These are phyloP conservation scores for Debaryomyces coudertii DNA, from an alignment of 1,139 yeast species.

Conservation along the genomic window DNA sequence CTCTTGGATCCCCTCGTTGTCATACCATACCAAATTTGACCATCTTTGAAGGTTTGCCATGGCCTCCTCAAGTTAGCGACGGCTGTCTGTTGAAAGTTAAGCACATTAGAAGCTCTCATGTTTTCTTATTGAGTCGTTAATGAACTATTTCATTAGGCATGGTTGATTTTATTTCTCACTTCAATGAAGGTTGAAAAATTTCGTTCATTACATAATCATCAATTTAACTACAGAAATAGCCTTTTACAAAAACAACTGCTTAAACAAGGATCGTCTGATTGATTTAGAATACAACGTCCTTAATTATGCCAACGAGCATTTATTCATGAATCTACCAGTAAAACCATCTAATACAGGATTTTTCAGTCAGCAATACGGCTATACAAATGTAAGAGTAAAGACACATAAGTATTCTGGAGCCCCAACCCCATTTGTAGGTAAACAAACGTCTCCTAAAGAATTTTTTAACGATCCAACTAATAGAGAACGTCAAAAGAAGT, in stretches of 20 bases:
- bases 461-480: slow-evolving; percentile 37
- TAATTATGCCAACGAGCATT: background rate
- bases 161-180: slow-evolving; percentile 2
- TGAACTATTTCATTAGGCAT: background rate
- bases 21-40: slow-evolving; percentile 79
- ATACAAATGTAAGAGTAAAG: slow-evolving; percentile 31
- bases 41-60: slow-evolving; percentile 85
- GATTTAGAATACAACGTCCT: background rate
- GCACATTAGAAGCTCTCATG: slow-evolving; percentile 60
- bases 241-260: background rate
- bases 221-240: background rate
- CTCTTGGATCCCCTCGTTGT: slow-evolving; percentile 82
- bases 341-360: slow-evolving; percentile 33
- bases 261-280: background rate
- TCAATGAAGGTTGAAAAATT: slow-evolving; percentile 4
- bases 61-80: slow-evolving; percentile 69
- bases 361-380: slow-evolving; percentile 37
- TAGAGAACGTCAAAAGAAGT: slow-evolving; percentile 42
- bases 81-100: slow-evolving; percentile 57
- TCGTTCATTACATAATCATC: slow-evolving; percentile 10
- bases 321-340: slow-evolving; percentile 31
- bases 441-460: slow-evolving; percentile 32
- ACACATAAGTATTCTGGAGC: slow-evolving; percentile 39
- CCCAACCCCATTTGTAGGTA: slow-evolving; percentile 39
- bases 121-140: background rate